Conservation (phyloP, 2,329 filamentous ascomycete genomes). For the Aspergillus sp. region DNA sequence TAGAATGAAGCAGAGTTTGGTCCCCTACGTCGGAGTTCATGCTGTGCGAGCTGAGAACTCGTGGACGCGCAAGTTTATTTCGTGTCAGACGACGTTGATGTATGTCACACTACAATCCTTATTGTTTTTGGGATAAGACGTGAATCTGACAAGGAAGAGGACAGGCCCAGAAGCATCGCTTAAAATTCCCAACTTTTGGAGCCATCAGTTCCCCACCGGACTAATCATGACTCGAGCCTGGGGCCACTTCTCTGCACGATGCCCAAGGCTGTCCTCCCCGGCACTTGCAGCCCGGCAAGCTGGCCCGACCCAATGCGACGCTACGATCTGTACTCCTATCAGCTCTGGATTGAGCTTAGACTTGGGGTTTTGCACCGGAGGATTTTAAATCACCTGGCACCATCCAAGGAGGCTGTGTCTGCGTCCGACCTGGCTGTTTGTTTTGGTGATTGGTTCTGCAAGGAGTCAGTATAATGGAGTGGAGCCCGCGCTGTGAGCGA, state of each 20-base stretch:
- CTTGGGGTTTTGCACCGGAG: background rate
- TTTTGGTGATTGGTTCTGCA: background rate
- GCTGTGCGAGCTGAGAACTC: background rate
- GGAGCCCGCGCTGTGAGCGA: background rate
- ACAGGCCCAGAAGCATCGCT: background rate
- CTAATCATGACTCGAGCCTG: background rate
- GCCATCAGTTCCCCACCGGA: background rate
- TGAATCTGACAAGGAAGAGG: background rate
- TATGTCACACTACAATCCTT: background rate
- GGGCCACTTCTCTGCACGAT: background rate
- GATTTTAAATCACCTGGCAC: background rate
- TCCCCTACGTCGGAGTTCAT: background rate
- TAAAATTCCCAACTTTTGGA: background rate
- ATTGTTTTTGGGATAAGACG: background rate
- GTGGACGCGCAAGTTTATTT: background rate
- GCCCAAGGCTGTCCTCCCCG: background rate
- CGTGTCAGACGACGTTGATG: too few species aligned
- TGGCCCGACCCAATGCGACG: background rate
- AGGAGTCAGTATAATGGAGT: background rate
- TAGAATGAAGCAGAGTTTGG: background rate
- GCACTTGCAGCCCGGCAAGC: background rate
- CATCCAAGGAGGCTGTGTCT: background rate
- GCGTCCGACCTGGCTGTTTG: background rate
- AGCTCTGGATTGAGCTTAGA: background rate
- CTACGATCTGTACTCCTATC: background rate